A percentile compares a stretch with the other conserved stretches of the same genome.
Evolutionary conservation across 1,139 yeast species (phyloP).

Genomic region (Zygoascus hellenicus): DNA sequence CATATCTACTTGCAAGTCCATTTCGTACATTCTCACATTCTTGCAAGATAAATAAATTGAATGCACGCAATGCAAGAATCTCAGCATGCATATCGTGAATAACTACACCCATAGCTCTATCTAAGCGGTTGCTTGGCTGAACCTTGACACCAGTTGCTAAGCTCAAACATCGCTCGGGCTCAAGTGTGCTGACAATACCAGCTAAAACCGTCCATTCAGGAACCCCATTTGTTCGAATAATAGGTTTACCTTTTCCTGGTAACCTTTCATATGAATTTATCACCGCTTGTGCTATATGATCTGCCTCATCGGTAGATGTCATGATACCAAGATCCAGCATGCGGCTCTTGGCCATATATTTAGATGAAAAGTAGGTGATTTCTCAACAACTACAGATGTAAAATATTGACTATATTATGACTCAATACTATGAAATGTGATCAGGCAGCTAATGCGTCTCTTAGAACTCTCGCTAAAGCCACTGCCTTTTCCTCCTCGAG

Average conservation of each 20-base stretch:
- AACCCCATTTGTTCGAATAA: constrained; percentile 52
- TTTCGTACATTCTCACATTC: constrained; percentile 28
- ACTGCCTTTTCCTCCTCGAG: constrained; percentile 48
- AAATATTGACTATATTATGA: neutral
- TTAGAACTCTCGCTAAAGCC: constrained; percentile 31
- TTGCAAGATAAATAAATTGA: constrained; percentile 45
- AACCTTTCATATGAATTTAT: constrained; percentile 31
- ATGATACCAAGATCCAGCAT: too few relatives aligned
- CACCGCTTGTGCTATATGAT: constrained; percentile 33
- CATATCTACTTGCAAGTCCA: constrained; percentile 9
- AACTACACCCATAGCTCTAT: constrained; percentile 44
- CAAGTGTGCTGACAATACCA: constrained; percentile 44
- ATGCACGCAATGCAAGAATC: constrained; percentile 59
- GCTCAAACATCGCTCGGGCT: constrained; percentile 35
- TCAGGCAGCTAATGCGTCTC: constrained; percentile 10
- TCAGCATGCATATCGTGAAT: constrained; percentile 93
- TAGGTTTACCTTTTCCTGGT: constrained; percentile 52
- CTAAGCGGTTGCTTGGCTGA: constrained; percentile 46
- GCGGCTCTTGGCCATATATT: neutral
- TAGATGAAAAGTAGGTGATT: neutral
- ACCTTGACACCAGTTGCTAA: constrained; percentile 83
- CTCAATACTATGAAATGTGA: neutral
- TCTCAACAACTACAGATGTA: neutral
- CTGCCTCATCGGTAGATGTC: constrained; percentile 11
- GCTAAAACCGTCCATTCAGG: constrained; percentile 84